phyloP scores from a whole-genome alignment of 2,329 filamentous ascomycete species.

The Fusarium tupiense region DNA sequence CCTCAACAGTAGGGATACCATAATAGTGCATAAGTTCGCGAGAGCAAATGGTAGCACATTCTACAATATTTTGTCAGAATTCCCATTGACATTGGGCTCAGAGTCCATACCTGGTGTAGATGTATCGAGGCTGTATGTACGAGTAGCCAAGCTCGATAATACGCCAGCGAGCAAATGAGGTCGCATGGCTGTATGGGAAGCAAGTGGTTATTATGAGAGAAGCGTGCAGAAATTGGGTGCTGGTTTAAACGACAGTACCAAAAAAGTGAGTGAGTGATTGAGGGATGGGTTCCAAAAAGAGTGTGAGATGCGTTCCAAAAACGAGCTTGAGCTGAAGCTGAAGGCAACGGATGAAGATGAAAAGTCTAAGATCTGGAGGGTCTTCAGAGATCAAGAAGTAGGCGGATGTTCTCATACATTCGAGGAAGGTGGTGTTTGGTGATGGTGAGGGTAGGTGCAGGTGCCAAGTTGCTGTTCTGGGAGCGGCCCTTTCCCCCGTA shows the following conservation, averaged over 20 bases:
- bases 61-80: conserved; percentile 11
- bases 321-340: conserved; percentile 38
- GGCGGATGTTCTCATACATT: neutral
- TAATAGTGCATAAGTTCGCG: conserved; percentile 16
- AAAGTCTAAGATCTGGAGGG: neutral
- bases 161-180: conserved; percentile 6
- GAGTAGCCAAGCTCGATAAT: conserved; percentile 17
- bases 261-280: conserved; percentile 41
- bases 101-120: conserved; percentile 21
- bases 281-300: conserved; percentile 48
- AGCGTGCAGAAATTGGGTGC: conserved; percentile 8
- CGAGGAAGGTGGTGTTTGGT: neutral
- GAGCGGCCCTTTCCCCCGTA: neutral
- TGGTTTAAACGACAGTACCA: conserved; percentile 48
- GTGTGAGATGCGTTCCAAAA: conserved; percentile 38
- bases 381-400: neutral
- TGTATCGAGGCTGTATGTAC: neutral
- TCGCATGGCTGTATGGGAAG: conserved; percentile 37
- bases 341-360: conserved; percentile 31
- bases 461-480: neutral
- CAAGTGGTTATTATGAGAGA: conserved; percentile 27
- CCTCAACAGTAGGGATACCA: conserved; percentile 1
- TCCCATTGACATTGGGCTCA: neutral
- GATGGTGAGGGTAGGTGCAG: neutral
- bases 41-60: conserved; percentile 33